A percentile compares a stretch with the other conserved stretches of the same genome.
These are phyloP conservation scores for Mucor indicus DNA, from an alignment of 371 early-diverging fungal species.

Conservation along the genomic window DNA sequence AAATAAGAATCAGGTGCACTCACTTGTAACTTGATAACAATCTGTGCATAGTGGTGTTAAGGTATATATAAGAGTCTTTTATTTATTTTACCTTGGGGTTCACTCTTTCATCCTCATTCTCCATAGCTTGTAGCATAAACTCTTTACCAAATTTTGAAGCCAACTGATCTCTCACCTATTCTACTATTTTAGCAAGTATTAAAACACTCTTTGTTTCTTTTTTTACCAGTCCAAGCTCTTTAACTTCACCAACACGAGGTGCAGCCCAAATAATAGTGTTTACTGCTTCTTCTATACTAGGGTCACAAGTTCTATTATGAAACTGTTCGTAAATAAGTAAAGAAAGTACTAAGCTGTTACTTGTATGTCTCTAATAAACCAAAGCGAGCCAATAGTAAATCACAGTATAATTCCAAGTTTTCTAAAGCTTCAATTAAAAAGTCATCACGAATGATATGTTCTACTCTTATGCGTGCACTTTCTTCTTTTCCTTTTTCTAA, in stretches of 20 bases:
- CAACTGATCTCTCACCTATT: conserved; percentile 72
- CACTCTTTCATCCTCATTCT: conserved; percentile 72
- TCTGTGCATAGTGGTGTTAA: conserved; percentile 40
- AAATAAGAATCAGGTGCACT: conserved; percentile 77
- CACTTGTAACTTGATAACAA: conserved; percentile 76
- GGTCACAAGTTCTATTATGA: conserved; percentile 67
- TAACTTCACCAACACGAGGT: conserved; percentile 73
- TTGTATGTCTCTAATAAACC: conserved; percentile 82
- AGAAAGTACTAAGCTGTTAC: conserved; percentile 30
- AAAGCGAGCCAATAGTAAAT: conserved; percentile 83
- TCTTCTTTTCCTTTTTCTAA: conserved; percentile 82
- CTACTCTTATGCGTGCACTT: conserved; percentile 87
- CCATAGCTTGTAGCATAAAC: conserved; percentile 70
- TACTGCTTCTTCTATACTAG: conserved; percentile 82
- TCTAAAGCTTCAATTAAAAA: conserved; percentile 87
- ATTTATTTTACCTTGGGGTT: conserved; percentile 63
- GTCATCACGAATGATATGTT: conserved; percentile 93
- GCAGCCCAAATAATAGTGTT: conserved; percentile 89
- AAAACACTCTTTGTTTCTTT: neutral
- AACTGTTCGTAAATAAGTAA: neutral
- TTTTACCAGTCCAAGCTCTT: conserved; percentile 72
- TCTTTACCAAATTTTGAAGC: conserved; percentile 83
- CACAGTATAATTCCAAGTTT: conserved; percentile 87
- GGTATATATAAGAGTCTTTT: no score
- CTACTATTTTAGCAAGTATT: neutral